phyloP scores from a whole-genome alignment of 2,329 filamentous ascomycete species.

The Talaromyces sp. region DNA sequence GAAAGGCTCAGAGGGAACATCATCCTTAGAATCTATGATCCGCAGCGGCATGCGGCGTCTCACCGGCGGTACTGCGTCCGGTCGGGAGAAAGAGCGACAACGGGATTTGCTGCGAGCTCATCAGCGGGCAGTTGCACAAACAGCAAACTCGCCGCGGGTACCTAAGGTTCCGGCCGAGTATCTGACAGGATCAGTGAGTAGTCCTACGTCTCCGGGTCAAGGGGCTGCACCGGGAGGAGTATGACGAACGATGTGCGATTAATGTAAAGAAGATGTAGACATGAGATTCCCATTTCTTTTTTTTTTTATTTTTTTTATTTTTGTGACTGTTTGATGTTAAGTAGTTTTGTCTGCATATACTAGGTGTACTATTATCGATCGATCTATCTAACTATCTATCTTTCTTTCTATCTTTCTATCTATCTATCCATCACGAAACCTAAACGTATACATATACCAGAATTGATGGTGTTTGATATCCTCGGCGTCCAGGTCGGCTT shows the following conservation, averaged over 20 bases:
- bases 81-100: constrained; percentile 44
- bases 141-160: constrained; percentile 42
- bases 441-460: too few relatives aligned
- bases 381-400: too few relatives aligned
- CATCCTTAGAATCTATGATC: constrained; percentile 45
- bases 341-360: not conserved
- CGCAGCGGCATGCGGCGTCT: constrained; percentile 47
- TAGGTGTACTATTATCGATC: constrained; percentile 1
- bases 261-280: not conserved
- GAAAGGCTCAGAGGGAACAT: constrained; percentile 38
- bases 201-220: constrained; percentile 34
- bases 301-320: too few relatives aligned
- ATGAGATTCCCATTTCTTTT: not conserved
- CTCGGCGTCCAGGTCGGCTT: not conserved
- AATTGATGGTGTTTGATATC: not conserved
- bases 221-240: constrained; percentile 1
- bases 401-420: too few relatives aligned
- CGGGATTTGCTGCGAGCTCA: constrained; percentile 43
- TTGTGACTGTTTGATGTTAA: not conserved
- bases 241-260: not conserved
- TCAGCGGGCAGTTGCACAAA: constrained; percentile 39
- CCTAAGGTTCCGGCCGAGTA: constrained; percentile 49
- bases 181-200: constrained; percentile 37
- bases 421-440: too few relatives aligned
- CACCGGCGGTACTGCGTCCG: constrained; percentile 41